phyloP scores from a whole-genome alignment of 768 basidiomycete genomes.

The Kwoniella shandongensis region DNA sequence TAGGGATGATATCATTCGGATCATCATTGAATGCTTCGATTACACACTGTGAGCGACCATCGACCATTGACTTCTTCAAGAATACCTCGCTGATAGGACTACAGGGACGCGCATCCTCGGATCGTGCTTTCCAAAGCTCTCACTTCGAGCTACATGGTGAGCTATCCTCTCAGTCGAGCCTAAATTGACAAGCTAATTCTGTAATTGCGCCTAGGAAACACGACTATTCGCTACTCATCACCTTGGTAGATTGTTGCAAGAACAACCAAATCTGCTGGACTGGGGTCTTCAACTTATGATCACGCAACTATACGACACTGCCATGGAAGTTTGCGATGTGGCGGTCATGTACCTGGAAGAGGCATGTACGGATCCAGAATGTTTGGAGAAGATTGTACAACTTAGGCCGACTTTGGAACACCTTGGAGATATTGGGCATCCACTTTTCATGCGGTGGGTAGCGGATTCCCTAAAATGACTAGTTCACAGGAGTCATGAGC shows the following conservation, averaged over 20 bases:
- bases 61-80: background rate
- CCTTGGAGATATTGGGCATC: slow-evolving; percentile 86
- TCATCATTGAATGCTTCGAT: slow-evolving; percentile 86
- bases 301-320: slow-evolving; percentile 93
- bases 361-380: slow-evolving; percentile 78
- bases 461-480: too few relatives aligned
- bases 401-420: slow-evolving; percentile 95
- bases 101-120: slow-evolving; percentile 88
- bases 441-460: slow-evolving; percentile 76
- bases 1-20: slow-evolving; percentile 87
- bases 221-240: slow-evolving; percentile 85
- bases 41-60: slow-evolving; percentile 70
- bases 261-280: slow-evolving; percentile 64
- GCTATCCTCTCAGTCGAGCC: slow-evolving; percentile 22
- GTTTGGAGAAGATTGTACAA: slow-evolving; percentile 84
- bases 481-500: too few relatives aligned
- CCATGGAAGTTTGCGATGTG: slow-evolving; percentile 81
- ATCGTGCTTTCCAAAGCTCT: slow-evolving; percentile 91
- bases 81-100: slow-evolving; percentile 1
- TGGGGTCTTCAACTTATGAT: slow-evolving; percentile 90
- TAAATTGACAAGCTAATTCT: background rate
- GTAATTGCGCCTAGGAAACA: slow-evolving; percentile 64
- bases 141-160: slow-evolving; percentile 85
- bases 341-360: slow-evolving; percentile 87
- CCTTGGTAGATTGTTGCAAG: slow-evolving; percentile 75